Conservation (phyloP, 805 yeast genomes). For the Barnettozyma pratensis region DNA sequence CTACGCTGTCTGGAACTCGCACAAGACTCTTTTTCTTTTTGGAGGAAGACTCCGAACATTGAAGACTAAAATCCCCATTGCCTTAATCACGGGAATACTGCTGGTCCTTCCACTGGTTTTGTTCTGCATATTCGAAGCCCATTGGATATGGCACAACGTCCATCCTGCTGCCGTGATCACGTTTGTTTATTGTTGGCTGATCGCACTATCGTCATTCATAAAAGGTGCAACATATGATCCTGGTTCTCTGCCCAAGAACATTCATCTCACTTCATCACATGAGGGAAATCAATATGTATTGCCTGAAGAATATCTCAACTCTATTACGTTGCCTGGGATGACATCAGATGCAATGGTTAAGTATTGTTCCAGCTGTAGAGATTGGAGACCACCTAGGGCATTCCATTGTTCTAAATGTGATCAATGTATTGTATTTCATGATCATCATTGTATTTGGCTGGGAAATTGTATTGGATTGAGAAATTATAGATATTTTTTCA, state of each 20-base stretch:
- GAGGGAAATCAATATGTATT: constrained; percentile 29
- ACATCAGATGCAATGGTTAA: constrained; percentile 35
- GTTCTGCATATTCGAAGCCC: constrained; percentile 47
- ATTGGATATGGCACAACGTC: constrained; percentile 52
- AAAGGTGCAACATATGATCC: constrained; percentile 61
- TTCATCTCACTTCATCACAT: constrained; percentile 33
- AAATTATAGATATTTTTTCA: constrained; percentile 59
- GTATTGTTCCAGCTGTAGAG: constrained; percentile 59
- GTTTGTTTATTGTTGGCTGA: constrained; percentile 53
- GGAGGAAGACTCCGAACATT: constrained; percentile 61
- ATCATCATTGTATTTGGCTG: constrained; percentile 48
- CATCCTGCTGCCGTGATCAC: constrained; percentile 53
- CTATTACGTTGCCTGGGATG: constrained; percentile 40
- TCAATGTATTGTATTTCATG: constrained; percentile 42
- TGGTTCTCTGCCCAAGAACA: constrained; percentile 60
- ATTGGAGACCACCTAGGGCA: constrained; percentile 75
- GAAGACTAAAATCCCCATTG: constrained; percentile 35
- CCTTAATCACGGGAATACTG: constrained; percentile 31
- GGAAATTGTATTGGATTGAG: constrained; percentile 74
- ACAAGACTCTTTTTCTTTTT: constrained; percentile 44
- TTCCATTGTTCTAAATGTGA: constrained; percentile 72
- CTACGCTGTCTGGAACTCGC: constrained; percentile 38
- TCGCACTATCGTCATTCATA: constrained; percentile 43
- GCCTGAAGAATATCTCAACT: constrained; percentile 56
- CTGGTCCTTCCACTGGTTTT: constrained; percentile 44